A percentile compares a stretch with the other conserved stretches of the same genome.
These are phyloP conservation scores for Aspergillus asperescens DNA, from an alignment of 495 filamentous ascomycete genomes.

Conservation along the genomic window DNA sequence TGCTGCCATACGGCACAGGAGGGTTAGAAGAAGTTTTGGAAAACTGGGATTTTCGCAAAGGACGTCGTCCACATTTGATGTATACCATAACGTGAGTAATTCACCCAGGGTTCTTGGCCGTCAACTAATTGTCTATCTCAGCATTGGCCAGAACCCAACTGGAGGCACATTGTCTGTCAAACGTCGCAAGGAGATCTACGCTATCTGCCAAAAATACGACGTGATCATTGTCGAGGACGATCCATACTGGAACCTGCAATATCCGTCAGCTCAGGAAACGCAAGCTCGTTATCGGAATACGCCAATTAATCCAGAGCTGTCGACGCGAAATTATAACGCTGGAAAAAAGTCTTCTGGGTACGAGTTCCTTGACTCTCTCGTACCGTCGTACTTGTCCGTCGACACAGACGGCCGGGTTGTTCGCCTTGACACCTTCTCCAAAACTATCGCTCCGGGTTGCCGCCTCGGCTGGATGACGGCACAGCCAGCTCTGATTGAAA, in stretches of 20 bases:
- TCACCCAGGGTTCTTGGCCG: neutral
- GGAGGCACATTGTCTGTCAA: constrained; percentile 63
- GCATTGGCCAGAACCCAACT: constrained; percentile 89
- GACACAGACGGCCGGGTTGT: constrained; percentile 86
- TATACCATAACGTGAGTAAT: constrained; percentile 78
- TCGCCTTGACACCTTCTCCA: constrained; percentile 77
- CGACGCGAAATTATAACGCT: constrained; percentile 39
- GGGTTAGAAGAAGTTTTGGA: constrained; percentile 72
- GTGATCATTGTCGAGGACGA: constrained; percentile 93
- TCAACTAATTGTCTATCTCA: constrained; percentile 26
- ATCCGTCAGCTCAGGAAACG: constrained; percentile 54
- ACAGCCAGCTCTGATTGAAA: constrained; percentile 70
- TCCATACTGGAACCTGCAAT: constrained; percentile 95
- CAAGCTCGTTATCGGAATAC: constrained; percentile 33
- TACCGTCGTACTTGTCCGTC: constrained; percentile 67
- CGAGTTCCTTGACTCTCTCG: constrained; percentile 76
- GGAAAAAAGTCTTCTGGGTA: constrained; percentile 59
- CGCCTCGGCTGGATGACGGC: constrained; percentile 76
- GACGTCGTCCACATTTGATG: constrained; percentile 74
- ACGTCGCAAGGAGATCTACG: constrained; percentile 73
- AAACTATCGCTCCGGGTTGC: constrained; percentile 73
- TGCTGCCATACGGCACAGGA: constrained; percentile 59
- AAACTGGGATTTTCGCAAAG: constrained; percentile 71
- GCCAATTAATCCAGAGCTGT: constrained; percentile 11
- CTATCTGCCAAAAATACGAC: constrained; percentile 75